Evolutionary conservation across 75 land plant genomes (phyloP), one percentile per base, ranked within the genome.

Genomic region (Azolla pinnata): DNA sequence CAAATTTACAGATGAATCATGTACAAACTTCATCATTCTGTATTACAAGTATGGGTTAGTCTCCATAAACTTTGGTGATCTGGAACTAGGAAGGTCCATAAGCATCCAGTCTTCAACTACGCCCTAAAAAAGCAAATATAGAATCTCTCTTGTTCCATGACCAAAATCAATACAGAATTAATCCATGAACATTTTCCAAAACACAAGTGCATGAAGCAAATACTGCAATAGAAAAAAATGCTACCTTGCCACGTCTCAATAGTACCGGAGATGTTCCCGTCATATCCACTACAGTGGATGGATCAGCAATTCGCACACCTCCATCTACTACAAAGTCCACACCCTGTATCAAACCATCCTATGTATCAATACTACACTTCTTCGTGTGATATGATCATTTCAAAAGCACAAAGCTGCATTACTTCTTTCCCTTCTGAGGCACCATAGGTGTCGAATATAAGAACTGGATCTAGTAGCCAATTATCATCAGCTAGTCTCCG

Each of bases 281-380:
- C 97, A 90, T 83, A 44, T 90, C 97, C 29, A 90, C 83, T 30
- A 90, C 85, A 21, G 97, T 90, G 14, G 97, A 90, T 20, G 97
- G 97, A 63, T 90, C 78, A 44, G 97, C 91, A 4, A 83, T 75
- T 61, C 97, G 79, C 14, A 75, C 46, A 21, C 91, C 97, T 57
- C 83, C 91, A 79, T 83, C 97, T 38, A 90, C 87, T 57, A 90
- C 72, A 73, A 90, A 90, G 61, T 86, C 97, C 63, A 90, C 78
- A n/a, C 97, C 90, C 97, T 90, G 67, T 12, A 31, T 5, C 31
- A 1, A 33, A n/a, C 60, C 17, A 10, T 20, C 38, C 32, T 32
- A 33, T n/a, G 31, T 16, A 16, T 19, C 33, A 57, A 33, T 24
- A 2, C 18, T 40, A 31, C 21, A 57, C 38, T 57, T 57, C 32